Evolutionary conservation across 2,329 filamentous ascomycete species (phyloP).

Genomic region (Epichloe hybrida): DNA sequence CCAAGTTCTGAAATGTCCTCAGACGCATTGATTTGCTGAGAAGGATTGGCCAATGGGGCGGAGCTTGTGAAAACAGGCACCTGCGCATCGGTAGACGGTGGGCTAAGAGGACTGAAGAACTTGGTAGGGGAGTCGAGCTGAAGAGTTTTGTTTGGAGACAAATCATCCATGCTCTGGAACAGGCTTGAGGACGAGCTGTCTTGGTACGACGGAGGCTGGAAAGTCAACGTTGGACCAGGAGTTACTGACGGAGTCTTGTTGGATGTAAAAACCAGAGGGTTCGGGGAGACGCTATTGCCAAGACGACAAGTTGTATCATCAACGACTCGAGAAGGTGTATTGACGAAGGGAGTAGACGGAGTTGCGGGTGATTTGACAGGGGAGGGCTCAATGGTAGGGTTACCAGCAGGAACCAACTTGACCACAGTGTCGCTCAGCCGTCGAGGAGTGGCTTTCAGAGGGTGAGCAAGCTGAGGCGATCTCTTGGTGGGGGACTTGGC

Average conservation of each 20-base stretch:
- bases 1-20: constrained; percentile 8
- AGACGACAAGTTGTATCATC: background rate
- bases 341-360: constrained; percentile 15
- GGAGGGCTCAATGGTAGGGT: constrained; percentile 14
- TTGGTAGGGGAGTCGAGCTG: background rate
- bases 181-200: background rate
- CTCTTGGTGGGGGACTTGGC: constrained; percentile 20
- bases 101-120: background rate
- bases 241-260: background rate
- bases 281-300: background rate
- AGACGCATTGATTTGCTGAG: background rate
- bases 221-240: background rate
- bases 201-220: background rate
- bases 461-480: constrained; percentile 13
- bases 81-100: background rate
- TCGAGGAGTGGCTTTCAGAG: constrained; percentile 13
- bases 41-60: background rate
- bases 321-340: background rate
- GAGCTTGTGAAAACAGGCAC: background rate
- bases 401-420: constrained; percentile 15
- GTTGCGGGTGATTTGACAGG: constrained; percentile 17
- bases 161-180: background rate
- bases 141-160: background rate
- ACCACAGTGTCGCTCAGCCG: constrained; percentile 18
- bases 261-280: background rate